phyloP scores from a whole-genome alignment of 1,139 yeast genomes.

The Candida glucosophila region DNA sequence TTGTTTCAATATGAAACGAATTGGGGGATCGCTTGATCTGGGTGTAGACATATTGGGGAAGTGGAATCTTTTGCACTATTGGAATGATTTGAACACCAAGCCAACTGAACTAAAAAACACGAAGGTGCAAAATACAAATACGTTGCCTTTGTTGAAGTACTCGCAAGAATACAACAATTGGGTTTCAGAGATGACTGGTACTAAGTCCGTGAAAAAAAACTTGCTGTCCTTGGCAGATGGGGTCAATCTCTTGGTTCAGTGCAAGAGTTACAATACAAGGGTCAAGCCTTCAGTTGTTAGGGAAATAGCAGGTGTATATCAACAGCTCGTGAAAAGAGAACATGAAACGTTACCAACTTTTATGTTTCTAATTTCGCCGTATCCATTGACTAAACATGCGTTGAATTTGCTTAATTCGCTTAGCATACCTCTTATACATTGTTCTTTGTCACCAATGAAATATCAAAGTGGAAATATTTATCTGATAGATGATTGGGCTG shows the following conservation, averaged over 20 bases:
- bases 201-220: background rate
- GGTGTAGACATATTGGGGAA: slow-evolving; percentile 64
- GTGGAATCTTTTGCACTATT: slow-evolving; percentile 41
- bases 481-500: slow-evolving; percentile 30
- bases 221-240: slow-evolving; percentile 17
- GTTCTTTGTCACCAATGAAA: slow-evolving; percentile 28
- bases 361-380: slow-evolving; percentile 48
- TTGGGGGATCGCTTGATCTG: slow-evolving; percentile 66
- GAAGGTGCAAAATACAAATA: slow-evolving; percentile 2
- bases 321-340: slow-evolving; percentile 29
- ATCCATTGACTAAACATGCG: slow-evolving; percentile 52
- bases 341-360: slow-evolving; percentile 14
- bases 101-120: slow-evolving; percentile 3
- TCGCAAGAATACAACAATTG: slow-evolving; percentile 10
- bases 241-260: slow-evolving; percentile 43
- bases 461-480: slow-evolving; percentile 20
- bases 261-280: slow-evolving; percentile 42
- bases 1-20: slow-evolving; percentile 30
- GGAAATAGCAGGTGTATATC: slow-evolving; percentile 50
- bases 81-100: slow-evolving; percentile 6
- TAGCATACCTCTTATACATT: slow-evolving; percentile 48
- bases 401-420: slow-evolving; percentile 44
- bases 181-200: background rate
- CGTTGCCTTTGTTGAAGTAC: slow-evolving; percentile 9
- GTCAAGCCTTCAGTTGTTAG: slow-evolving; percentile 46